Evolutionary conservation across 331 rosid species (phyloP).

Genomic region (Spiraea crenata): DNA sequence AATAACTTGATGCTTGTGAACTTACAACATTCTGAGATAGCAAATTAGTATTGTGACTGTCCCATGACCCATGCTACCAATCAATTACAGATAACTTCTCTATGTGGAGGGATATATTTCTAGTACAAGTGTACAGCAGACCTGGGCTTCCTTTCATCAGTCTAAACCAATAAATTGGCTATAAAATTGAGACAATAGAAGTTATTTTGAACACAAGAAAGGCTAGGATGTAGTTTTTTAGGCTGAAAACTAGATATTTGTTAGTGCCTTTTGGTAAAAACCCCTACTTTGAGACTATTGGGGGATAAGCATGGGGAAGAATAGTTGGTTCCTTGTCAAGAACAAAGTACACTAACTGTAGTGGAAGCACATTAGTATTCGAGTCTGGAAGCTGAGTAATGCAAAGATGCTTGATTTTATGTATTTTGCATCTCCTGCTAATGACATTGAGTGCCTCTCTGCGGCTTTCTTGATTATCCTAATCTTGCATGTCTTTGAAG

Average conservation of each 20-base stretch:
- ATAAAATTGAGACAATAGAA: not conserved
- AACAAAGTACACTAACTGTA: not conserved
- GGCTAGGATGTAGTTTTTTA: not conserved
- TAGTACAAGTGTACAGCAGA: not conserved
- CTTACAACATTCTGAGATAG: not conserved
- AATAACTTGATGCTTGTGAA: not conserved
- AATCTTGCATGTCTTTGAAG: not conserved
- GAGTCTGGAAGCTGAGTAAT: not conserved
- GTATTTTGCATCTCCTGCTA: not conserved
- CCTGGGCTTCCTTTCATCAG: not conserved
- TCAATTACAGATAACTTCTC: not conserved
- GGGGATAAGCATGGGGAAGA: not conserved
- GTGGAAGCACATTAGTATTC: not conserved
- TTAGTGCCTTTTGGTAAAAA: not conserved
- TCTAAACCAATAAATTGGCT: not conserved
- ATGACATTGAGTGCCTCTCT: not conserved
- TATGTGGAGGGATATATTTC: not conserved
- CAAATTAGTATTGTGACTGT: not conserved
- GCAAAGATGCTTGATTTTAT: not conserved
- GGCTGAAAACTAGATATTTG: not conserved
- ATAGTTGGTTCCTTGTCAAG: slow-evolving; percentile 1
- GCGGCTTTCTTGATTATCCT: not conserved
- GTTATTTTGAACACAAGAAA: not conserved
- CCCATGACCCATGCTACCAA: not conserved
- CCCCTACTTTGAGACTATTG: not conserved